Conservation (phyloP, 305 asterid genomes). For the Fraxinus nigra region DNA sequence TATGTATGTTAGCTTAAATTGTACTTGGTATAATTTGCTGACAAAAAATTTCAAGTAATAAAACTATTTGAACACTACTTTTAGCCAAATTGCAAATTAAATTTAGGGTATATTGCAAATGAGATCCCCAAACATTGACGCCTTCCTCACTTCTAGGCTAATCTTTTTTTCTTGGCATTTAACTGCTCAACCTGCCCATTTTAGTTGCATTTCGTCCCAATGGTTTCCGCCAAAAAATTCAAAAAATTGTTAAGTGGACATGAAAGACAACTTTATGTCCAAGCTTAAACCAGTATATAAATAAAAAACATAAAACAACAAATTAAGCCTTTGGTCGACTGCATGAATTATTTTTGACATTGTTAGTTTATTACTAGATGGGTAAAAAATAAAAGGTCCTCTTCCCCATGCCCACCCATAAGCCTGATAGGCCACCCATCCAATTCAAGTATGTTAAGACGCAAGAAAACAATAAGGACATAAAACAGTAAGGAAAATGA, state of each 20-base stretch:
- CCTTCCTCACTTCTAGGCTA: neutral
- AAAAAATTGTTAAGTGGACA: neutral
- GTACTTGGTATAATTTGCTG: neutral
- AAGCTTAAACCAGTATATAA: neutral
- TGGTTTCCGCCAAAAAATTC: neutral
- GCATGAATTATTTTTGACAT: neutral
- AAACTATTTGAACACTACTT: neutral
- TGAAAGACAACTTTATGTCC: neutral
- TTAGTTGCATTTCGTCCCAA: neutral
- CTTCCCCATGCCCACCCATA: neutral
- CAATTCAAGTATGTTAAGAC: neutral
- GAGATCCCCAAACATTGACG: neutral
- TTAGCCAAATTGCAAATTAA: neutral
- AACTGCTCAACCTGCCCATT: neutral
- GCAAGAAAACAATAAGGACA: neutral
- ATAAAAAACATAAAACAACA: neutral
- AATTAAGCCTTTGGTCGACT: neutral
- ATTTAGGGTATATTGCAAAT: neutral
- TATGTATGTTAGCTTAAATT: neutral
- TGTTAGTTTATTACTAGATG: neutral
- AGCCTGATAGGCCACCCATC: neutral
- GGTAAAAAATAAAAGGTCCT: neutral
- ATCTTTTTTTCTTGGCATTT: neutral
- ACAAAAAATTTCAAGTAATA: neutral
- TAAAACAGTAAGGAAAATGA: neutral